Evolutionary conservation across 768 basidiomycete species (phyloP).

Genomic region (Rhodotorula graminis): DNA sequence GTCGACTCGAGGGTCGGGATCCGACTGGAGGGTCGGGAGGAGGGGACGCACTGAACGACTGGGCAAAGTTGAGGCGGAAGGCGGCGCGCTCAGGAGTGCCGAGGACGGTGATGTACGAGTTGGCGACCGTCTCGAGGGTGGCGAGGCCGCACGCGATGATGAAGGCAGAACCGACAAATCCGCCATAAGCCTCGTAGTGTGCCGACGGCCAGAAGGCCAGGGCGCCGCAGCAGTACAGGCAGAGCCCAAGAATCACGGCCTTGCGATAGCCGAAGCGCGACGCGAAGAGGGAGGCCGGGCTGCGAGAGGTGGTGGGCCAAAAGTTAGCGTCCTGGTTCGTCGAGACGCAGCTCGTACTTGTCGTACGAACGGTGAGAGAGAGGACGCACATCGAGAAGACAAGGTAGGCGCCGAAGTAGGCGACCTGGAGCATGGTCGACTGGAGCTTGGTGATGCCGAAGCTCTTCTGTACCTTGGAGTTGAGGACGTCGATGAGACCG

Average conservation of each 20-base stretch:
- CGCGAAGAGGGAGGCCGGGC: slow-evolving; percentile 51
- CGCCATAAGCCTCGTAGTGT: slow-evolving; percentile 60
- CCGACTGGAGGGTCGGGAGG: too few species aligned
- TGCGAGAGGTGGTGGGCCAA: slow-evolving; percentile 47
- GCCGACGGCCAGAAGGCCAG: slow-evolving; percentile 77
- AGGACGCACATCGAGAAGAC: slow-evolving; percentile 46
- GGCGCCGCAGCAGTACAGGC: slow-evolving; percentile 54
- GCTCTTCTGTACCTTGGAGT: slow-evolving; percentile 66
- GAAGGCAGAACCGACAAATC: slow-evolving; percentile 50
- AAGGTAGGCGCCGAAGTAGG: slow-evolving; percentile 51
- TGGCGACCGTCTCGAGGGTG: slow-evolving; percentile 52
- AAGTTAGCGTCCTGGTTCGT: slow-evolving; percentile 50
- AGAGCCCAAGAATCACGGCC: slow-evolving; percentile 41
- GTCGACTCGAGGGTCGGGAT: too few species aligned
- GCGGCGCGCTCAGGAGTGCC: slow-evolving; percentile 66
- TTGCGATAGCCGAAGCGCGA: slow-evolving; percentile 51
- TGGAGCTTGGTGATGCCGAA: slow-evolving; percentile 61
- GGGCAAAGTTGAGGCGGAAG: slow-evolving; percentile 70
- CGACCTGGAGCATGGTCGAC: slow-evolving; percentile 68
- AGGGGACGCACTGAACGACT: slow-evolving; percentile 56
- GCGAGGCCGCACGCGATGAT: slow-evolving; percentile 55
- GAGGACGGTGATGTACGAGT: slow-evolving; percentile 50
- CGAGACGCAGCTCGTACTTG: too few species aligned
- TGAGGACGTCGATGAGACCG: slow-evolving; percentile 43
- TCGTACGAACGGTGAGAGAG: slow-evolving; percentile 46